phyloP scores from a whole-genome alignment of 1,139 yeast genomes.

The Yamadazyma trypodendri region DNA sequence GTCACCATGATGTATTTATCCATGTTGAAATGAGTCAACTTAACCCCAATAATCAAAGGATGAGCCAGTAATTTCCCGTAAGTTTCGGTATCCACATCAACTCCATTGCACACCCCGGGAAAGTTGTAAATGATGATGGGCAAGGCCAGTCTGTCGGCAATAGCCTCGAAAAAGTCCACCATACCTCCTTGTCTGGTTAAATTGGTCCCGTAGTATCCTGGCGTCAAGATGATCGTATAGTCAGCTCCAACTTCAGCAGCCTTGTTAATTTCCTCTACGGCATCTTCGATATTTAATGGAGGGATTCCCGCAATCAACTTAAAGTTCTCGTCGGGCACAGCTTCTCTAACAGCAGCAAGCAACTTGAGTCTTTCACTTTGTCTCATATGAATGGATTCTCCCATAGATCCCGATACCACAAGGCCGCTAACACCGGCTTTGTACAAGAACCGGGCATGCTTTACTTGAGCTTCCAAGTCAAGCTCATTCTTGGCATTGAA shows the following conservation, averaged over 20 bases:
- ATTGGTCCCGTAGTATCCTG: slow-evolving; percentile 33
- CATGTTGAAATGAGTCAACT: slow-evolving; percentile 40
- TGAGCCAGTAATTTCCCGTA: slow-evolving; percentile 29
- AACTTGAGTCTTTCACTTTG: slow-evolving; percentile 31
- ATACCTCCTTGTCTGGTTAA: slow-evolving; percentile 35
- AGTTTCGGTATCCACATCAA: slow-evolving; percentile 35
- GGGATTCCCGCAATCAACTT: slow-evolving; percentile 38
- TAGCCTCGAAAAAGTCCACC: slow-evolving; percentile 28
- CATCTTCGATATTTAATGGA: slow-evolving; percentile 28
- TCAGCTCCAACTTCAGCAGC: slow-evolving; percentile 33
- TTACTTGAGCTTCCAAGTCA: slow-evolving; percentile 43
- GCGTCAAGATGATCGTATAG: slow-evolving; percentile 29
- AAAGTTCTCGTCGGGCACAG: slow-evolving; percentile 28
- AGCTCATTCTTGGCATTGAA: slow-evolving; percentile 39
- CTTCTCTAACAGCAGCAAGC: slow-evolving; percentile 21
- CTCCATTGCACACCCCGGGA: slow-evolving; percentile 42
- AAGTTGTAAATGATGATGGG: slow-evolving; percentile 37
- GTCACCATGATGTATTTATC: slow-evolving; percentile 38
- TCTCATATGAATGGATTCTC: slow-evolving; percentile 37
- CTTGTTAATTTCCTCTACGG: slow-evolving; percentile 26
- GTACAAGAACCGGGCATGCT: slow-evolving; percentile 41
- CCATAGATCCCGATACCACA: slow-evolving; percentile 50
- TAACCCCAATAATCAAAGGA: slow-evolving; percentile 36
- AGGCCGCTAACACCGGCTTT: slow-evolving; percentile 45
- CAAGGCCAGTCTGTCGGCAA: slow-evolving; percentile 29